phyloP scores from a whole-genome alignment of 2,329 filamentous ascomycete species.

The Ciborinia camelliae region DNA sequence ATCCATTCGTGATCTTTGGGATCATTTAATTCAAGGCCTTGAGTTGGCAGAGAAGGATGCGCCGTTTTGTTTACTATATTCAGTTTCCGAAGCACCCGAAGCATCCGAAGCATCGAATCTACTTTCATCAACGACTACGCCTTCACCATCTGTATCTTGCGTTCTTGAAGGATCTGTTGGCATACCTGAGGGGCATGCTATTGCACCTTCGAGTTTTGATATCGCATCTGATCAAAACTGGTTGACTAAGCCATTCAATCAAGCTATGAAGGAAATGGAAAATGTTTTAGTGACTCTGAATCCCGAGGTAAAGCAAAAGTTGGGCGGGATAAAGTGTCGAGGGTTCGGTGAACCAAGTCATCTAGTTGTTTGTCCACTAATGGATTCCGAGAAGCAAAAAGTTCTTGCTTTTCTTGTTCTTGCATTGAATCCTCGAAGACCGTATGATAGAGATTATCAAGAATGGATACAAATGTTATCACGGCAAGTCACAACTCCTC shows the following conservation, averaged over 20 bases:
- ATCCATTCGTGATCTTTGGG: slow-evolving; percentile 70
- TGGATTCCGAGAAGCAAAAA: slow-evolving; percentile 62
- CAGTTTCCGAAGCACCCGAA: slow-evolving; percentile 67
- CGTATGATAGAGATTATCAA: slow-evolving; percentile 74
- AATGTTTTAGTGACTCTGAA: slow-evolving; percentile 61
- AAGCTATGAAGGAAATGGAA: slow-evolving; percentile 60
- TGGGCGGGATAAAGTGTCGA: slow-evolving; percentile 62
- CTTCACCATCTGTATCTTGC: slow-evolving; percentile 44
- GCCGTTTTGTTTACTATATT: slow-evolving; percentile 74
- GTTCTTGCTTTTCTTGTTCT: slow-evolving; percentile 46
- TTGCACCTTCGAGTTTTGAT: slow-evolving; percentile 69
- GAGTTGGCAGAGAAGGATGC: slow-evolving; percentile 71
- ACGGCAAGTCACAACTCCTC: slow-evolving; percentile 60
- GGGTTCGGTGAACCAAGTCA: slow-evolving; percentile 67
- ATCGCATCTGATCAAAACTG: slow-evolving; percentile 68
- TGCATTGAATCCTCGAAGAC: slow-evolving; percentile 67
- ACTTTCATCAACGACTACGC: slow-evolving; percentile 42
- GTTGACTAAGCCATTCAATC: slow-evolving; percentile 69
- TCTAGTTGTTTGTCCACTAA: slow-evolving; percentile 75
- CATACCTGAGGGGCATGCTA: slow-evolving; percentile 58
- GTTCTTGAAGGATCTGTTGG: slow-evolving; percentile 70
- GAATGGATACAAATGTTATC: slow-evolving; percentile 35
- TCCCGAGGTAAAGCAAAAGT: slow-evolving; percentile 50
- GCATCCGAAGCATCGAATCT: slow-evolving; percentile 62
- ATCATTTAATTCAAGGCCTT: slow-evolving; percentile 61